Evolutionary conservation across 108 stramenopile genomes (phyloP), one percentile per base, ranked within the genome.

Genomic region (Skeletonema grethae): DNA sequence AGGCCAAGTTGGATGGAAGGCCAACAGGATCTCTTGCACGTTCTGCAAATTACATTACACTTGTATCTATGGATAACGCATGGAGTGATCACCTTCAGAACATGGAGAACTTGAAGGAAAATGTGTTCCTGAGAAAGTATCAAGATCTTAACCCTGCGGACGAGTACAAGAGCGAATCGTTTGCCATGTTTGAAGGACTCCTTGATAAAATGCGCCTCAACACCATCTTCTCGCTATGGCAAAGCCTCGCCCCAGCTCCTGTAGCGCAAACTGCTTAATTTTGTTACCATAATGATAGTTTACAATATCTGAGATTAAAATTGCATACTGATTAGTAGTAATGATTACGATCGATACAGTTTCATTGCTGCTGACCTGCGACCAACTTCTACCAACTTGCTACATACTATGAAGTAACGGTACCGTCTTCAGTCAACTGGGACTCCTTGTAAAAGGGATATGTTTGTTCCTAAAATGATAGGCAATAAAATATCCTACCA

Each of bases 31-130:
- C 90, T 13, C 63, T 92, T 22, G 90, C 87, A 10, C 87, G 91
- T 24, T 95, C 95, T n/a, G 87, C 90, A 25, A 90, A 91, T 56
- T 93, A 94, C 80, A 87, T 94, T 61, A 87, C 88, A 4, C 89
- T 96, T 35, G 87, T 96, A 32, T 86, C 90, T 11, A 86, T 93
- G 87, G 95, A 96, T 77, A 94, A 93, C 73, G 91, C 91, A 3
- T 96, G 92, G 92, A 90, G 88, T 72, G 91, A 96, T 61, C 95
- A 96, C 70, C 73, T 96, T 9, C 90, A 91, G 59, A 83, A 87
- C 65, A 87, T 96, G 90, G 92, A 93, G 61, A 86, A 88, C 63
- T 62, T 96, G 67, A 90, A 94, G 59, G 95, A 96, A 63, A 81
- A 75, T 57, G 95, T 96, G 20, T 82, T 87, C 63, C 64, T 96